These are phyloP conservation scores for Prunus kanzakura DNA, from an alignment of 306 rosid species.

Conservation along the genomic window DNA sequence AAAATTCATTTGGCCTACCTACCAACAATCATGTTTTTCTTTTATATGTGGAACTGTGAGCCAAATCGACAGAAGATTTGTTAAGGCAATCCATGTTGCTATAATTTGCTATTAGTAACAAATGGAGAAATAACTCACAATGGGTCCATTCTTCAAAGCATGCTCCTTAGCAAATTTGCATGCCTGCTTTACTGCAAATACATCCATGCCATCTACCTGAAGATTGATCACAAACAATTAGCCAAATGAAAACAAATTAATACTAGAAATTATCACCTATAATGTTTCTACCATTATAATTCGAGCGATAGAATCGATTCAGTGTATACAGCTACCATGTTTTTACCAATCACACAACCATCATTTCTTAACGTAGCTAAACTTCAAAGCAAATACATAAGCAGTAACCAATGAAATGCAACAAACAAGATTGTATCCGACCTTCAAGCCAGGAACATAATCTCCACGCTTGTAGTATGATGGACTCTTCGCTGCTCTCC, in stretches of 20 bases:
- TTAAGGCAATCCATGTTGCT: neutral
- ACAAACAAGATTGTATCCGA: slow-evolving; percentile 16
- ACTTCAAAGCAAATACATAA: neutral
- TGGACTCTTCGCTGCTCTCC: slow-evolving; percentile 92
- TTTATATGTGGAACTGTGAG: neutral
- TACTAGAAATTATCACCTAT: neutral
- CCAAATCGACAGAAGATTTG: neutral
- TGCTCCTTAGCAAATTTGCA: slow-evolving; percentile 92
- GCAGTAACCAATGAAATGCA: neutral
- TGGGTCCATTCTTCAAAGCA: slow-evolving; percentile 91
- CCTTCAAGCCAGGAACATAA: slow-evolving; percentile 95
- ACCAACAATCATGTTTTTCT: neutral
- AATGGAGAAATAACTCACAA: slow-evolving; percentile 63
- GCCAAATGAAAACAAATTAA: neutral
- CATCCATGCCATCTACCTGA: slow-evolving; percentile 99
- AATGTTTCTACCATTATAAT: neutral
- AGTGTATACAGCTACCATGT: neutral
- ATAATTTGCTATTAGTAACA: neutral
- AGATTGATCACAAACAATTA: slow-evolving; percentile 6
- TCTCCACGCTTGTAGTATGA: slow-evolving; percentile 95
- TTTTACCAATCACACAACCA: neutral
- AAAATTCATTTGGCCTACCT: neutral
- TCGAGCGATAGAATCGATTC: neutral
- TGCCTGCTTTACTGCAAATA: slow-evolving; percentile 90
- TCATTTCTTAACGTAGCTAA: neutral